Evolutionary conservation across 208 protist genomes (phyloP), one percentile per base, ranked within the genome.

Genomic region (Angomonas ambiguus): DNA sequence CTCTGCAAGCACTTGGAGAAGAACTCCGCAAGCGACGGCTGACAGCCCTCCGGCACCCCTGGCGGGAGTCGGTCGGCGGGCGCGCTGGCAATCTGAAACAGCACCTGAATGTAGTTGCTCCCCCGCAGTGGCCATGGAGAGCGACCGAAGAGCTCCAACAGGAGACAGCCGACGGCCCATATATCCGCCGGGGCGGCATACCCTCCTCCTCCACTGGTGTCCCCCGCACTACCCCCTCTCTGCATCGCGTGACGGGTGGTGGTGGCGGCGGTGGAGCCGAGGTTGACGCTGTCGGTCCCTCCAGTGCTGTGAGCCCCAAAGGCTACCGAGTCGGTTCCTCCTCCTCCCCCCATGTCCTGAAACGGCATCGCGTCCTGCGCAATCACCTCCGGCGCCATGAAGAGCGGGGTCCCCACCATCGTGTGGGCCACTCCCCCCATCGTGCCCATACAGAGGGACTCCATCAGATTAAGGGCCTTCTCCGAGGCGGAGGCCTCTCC

Each of bases 351-450:
- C 10, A 25, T 42, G 18, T 62, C n/a, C n/a, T n/a, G n/a, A n/a
- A n/a, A n/a, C n/a, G n/a, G 35, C 34, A 34, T 27, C 2, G 55
- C 13, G 49, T 77, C 71, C 56, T 72, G 56, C n/a, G 63, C 69
- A 32, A 95, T 81, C 63, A 95, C 86, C 71, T 95, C 89, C 33
- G 89, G 89, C 1, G 89, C 89, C 89, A 95, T 95, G 69, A 93
- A 95, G 67, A 91, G 71, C 51, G 86, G 86, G 25, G 86, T 89
- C 32, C 87, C 89, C 0, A 92, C 83, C 79, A 95, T 85, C 42
- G 87, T 92, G 53, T 90, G 82, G 25, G 76, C 84, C 56, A 87
- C 51, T 6, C 64, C 75, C 24, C 53, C 64, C 6, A 62, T 66
- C 20, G 62, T 71, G 20, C 75, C 75, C 2, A 72, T 60, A 62